Percentiles rank a stretch among this genome's conserved stretches.
These are phyloP conservation scores for Chimonanthus salicifolius DNA, from an alignment of 164 flowering plant genomes.

Conservation along the genomic window DNA sequence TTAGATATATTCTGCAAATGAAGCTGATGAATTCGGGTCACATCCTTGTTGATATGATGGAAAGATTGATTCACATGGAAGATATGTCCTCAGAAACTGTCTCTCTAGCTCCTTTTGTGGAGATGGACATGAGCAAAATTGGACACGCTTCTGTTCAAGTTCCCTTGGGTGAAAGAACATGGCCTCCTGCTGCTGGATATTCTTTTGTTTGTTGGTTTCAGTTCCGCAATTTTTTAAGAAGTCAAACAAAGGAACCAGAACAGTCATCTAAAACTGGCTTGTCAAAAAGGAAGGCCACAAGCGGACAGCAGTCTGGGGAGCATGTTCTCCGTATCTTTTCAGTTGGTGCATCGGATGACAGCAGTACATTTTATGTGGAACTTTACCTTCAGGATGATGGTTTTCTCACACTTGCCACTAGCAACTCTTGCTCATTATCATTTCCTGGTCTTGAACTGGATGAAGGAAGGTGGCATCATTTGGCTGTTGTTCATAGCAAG, in stretches of 20 bases:
- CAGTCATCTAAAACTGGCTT: constrained; percentile 34
- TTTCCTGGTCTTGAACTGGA: constrained; percentile 83
- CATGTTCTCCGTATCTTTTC: constrained; percentile 71
- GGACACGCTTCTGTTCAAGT: constrained; percentile 97
- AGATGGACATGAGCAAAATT: constrained; percentile 88
- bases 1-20: constrained; percentile 78
- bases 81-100: constrained; percentile 67
- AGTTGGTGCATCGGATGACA: constrained; percentile 72
- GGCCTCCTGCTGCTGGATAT: constrained; percentile 99
- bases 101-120: constrained; percentile 87
- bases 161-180: constrained; percentile 93
- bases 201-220: constrained; percentile 99
- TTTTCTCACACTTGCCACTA: constrained; percentile 79
- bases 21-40: constrained; percentile 65
- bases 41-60: constrained; percentile 83
- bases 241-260: constrained; percentile 54
- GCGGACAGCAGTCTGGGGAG: constrained; percentile 32
- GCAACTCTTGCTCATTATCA: constrained; percentile 75
- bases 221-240: constrained; percentile 58
- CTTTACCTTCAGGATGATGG: constrained; percentile 95
- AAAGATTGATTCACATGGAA: constrained; percentile 67
- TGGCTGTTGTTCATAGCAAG: constrained; percentile 95
- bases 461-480: constrained; percentile 98
- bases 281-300: constrained; percentile 33
- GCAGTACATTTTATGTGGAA: constrained; percentile 68